A percentile compares a stretch with the other conserved stretches of the same genome.
These are phyloP conservation scores for Centrapalus pauciflorus DNA, from an alignment of 129 eudicot genomes.

Conservation along the genomic window DNA sequence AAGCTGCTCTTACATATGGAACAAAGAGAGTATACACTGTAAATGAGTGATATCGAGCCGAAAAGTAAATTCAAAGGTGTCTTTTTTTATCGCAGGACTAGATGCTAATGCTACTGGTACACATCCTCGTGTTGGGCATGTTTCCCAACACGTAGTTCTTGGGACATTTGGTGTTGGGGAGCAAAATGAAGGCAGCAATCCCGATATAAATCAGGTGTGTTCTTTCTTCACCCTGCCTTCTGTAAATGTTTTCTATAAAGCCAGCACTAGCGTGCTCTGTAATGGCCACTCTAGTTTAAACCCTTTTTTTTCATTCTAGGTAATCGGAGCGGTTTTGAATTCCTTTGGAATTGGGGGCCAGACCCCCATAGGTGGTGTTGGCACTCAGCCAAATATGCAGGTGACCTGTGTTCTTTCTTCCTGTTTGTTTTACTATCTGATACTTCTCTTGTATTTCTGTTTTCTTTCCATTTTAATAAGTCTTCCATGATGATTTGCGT, in stretches of 20 bases:
- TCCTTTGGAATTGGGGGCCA: conserved; percentile 58
- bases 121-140: conserved; percentile 57
- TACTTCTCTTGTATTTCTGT: neutral
- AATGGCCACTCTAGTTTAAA: neutral
- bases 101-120: conserved; percentile 45
- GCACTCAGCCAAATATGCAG: conserved; percentile 48
- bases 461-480: neutral
- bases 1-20: neutral
- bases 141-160: conserved; percentile 70
- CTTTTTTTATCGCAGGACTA: conserved; percentile 31
- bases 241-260: neutral
- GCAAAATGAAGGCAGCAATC: conserved; percentile 52
- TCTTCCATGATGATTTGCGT: neutral
- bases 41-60: neutral
- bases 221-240: neutral
- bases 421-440: neutral
- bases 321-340: conserved; percentile 84
- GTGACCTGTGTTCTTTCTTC: conserved; percentile 25
- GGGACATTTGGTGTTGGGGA: conserved; percentile 71
- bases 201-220: conserved; percentile 79
- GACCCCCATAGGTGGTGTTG: conserved; percentile 29
- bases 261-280: neutral
- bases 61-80: neutral
- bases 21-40: neutral
- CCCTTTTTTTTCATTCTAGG: conserved; percentile 34